phyloP scores from a whole-genome alignment of 2,329 filamentous ascomycete species.

The Colletotrichum sp. region DNA sequence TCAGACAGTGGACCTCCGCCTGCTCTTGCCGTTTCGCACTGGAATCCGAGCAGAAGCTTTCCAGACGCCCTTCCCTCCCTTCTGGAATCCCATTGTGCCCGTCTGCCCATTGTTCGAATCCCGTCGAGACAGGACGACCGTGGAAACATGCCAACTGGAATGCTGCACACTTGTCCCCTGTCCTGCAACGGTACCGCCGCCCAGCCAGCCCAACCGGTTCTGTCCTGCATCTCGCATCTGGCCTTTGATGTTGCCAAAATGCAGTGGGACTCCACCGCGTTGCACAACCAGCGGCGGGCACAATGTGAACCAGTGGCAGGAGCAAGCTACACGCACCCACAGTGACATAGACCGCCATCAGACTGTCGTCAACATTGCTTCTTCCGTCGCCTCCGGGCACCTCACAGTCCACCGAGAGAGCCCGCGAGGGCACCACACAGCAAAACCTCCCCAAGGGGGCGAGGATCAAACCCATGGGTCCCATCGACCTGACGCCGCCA shows the following conservation, averaged over 20 bases:
- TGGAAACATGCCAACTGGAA: background rate
- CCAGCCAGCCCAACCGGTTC: background rate
- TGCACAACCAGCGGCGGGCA: background rate
- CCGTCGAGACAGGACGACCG: background rate
- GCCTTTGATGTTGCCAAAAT: background rate
- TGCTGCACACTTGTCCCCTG: background rate
- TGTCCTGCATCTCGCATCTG: background rate
- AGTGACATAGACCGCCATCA: background rate
- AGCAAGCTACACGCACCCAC: background rate
- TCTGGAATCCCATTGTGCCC: background rate
- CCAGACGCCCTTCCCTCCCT: background rate
- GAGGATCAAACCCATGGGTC: constrained; percentile 3
- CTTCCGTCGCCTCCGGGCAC: background rate
- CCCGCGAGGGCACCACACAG: background rate
- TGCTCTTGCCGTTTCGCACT: background rate
- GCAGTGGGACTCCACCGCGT: background rate
- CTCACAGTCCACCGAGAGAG: background rate
- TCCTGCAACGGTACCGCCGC: background rate
- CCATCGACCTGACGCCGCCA: background rate
- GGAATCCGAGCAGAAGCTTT: background rate
- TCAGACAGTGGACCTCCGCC: background rate
- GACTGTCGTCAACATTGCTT: background rate
- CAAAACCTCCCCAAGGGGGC: background rate
- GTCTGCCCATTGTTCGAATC: background rate
- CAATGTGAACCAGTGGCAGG: background rate